Evolutionary conservation across 2,329 filamentous ascomycete species (phyloP), one percentile per base, ranked within the genome.

Genomic region (Neopestalotiopsis rosae): DNA sequence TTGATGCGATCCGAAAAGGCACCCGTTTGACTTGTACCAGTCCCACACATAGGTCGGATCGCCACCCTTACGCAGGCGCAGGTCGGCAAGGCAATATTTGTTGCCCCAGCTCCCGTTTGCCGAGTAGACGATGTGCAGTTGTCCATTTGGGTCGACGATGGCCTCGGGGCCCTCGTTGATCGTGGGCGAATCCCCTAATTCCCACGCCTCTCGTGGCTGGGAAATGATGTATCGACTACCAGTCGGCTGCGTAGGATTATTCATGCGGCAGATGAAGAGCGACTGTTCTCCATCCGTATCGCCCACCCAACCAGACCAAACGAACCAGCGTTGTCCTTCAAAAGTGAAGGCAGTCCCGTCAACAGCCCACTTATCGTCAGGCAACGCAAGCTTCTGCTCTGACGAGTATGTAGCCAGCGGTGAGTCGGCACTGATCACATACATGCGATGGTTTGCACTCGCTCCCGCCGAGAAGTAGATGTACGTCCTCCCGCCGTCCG

Each of bases 21-120:
- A 76, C 30, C 74, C 74, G 52, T 75, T 74, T 2, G 74, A 75
- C 71, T 75, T 76, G 61, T 74, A 74, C 74, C 74, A 76, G 62
- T 76, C 74, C 73, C 73, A 74, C 3, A 72, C 72, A 59, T 74
- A 70, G 1, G 74, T 73, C n/a, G 74, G 74, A 67, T 76, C 68
- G 14, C 74, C 74, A 14, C 73, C 73, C 63, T 71, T 73, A 9
- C 69, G 69, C 1, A 76, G 71, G 0, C 74, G 74, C 3, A 76
- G 69, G 69, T 76, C 74, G 1, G 72, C 74, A 2, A 76, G 69
- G 66, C 74, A 76, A 67, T 76, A 76, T 49, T 66, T 71, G 61
- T 59, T 68, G 64, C 57, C 65, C 74, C 74, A 76, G 69, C 74
- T 76, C 52, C 74, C 74, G 65, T 76, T 75, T 58, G 74, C 72